These are phyloP conservation scores for Globisporangium okanoganense DNA, from an alignment of 352 stramenopile species.

Conservation along the genomic window DNA sequence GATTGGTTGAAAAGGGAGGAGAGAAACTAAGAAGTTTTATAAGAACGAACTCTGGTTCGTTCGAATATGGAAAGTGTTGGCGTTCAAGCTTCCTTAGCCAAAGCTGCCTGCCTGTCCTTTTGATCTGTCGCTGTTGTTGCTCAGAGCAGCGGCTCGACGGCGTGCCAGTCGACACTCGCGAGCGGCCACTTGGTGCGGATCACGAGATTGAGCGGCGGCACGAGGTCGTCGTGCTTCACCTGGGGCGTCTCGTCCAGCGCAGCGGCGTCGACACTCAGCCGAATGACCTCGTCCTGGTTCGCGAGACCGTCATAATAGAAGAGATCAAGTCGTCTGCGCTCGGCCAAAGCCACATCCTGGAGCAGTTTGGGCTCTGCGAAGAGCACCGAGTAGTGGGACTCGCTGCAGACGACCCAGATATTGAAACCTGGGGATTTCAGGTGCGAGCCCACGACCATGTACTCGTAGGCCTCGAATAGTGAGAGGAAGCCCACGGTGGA, in stretches of 20 bases:
- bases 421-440: slow-evolving; percentile 76
- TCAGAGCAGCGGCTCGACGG: slow-evolving; percentile 81
- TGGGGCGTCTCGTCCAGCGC: slow-evolving; percentile 25
- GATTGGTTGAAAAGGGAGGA: not conserved
- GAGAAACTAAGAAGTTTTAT: not conserved
- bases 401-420: slow-evolving; percentile 90
- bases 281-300: slow-evolving; percentile 86
- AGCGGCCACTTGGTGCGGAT: slow-evolving; percentile 87
- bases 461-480: slow-evolving; percentile 90
- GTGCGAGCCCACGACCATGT: slow-evolving; percentile 77
- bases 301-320: slow-evolving; percentile 88
- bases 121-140: too few species aligned
- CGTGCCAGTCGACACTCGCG: slow-evolving; percentile 85
- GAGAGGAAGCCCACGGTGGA: slow-evolving; percentile 85
- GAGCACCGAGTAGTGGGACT: slow-evolving; percentile 91
- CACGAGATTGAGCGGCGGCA: slow-evolving; percentile 86
- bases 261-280: slow-evolving; percentile 43
- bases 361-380: slow-evolving; percentile 45
- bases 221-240: slow-evolving; percentile 53
- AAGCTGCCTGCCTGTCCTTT: too few species aligned
- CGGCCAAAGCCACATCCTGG: slow-evolving; percentile 21
- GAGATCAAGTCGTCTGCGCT: slow-evolving; percentile 52
- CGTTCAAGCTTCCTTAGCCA: too few species aligned
- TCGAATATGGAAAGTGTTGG: not conserved
- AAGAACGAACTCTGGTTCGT: not conserved